These are phyloP conservation scores for Catharanthus roseus DNA, from an alignment of 257 asterid species.

Conservation along the genomic window DNA sequence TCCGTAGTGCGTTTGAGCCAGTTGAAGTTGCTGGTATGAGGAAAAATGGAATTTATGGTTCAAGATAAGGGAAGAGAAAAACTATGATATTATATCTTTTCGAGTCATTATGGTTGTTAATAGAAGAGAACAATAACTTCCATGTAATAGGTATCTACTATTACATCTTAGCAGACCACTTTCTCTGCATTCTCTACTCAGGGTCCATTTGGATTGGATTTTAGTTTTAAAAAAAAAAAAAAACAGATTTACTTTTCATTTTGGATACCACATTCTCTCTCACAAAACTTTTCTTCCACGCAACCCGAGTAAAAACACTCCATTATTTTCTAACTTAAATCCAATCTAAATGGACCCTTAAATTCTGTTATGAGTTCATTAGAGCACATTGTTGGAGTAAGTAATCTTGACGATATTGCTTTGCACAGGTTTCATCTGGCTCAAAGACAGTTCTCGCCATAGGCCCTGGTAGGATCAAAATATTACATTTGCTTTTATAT, in stretches of 20 bases:
- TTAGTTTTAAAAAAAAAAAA: no score
- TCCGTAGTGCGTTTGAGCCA: no score
- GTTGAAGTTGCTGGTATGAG: no score
- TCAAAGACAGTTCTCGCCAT: conserved; percentile 91
- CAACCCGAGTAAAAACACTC: no score
- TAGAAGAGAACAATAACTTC: not conserved
- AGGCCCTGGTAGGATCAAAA: conserved; percentile 72
- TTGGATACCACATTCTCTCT: no score
- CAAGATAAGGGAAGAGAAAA: not conserved
- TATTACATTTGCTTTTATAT: not conserved
- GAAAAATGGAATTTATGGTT: not conserved
- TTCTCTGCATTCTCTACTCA: not conserved
- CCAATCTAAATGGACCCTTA: no score
- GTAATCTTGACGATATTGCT: not conserved
- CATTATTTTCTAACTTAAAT: no score
- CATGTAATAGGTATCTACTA: not conserved
- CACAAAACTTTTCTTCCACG: no score
- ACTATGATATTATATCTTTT: not conserved
- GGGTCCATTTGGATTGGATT: no score
- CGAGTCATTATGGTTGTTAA: not conserved
- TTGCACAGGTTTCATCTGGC: conserved; percentile 76
- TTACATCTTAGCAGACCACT: not conserved
- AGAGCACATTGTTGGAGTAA: not conserved
- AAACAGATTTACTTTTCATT: no score
- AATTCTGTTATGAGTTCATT: not conserved